These are phyloP conservation scores for Naematelia aurantialba DNA, from an alignment of 768 basidiomycete species.

Conservation along the genomic window DNA sequence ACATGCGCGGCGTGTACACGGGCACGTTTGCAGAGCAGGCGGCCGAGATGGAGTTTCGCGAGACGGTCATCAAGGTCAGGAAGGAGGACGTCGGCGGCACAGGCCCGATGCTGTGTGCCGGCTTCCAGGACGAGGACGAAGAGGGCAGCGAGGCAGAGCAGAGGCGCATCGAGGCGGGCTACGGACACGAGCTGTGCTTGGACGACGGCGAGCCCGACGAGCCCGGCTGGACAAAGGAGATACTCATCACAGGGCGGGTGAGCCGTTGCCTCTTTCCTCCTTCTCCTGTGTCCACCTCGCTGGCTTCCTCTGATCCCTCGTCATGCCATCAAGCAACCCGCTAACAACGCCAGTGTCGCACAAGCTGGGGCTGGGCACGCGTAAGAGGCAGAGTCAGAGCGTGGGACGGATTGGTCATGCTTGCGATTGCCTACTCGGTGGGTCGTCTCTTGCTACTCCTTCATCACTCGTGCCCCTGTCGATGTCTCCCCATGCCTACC, in stretches of 20 bases:
- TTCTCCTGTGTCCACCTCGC: not conserved
- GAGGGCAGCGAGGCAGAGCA: slow-evolving; percentile 24
- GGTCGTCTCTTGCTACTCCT: slow-evolving; percentile 10
- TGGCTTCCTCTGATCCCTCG: too few species aligned
- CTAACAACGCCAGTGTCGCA: slow-evolving; percentile 22
- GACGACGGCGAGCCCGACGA: slow-evolving; percentile 33
- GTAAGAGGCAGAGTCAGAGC: slow-evolving; percentile 41
- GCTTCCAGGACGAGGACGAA: slow-evolving; percentile 25
- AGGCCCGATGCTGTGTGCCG: slow-evolving; percentile 36
- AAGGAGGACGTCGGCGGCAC: slow-evolving; percentile 42
- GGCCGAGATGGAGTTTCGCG: slow-evolving; percentile 36
- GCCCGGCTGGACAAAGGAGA: slow-evolving; percentile 50
- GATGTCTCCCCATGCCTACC: too few species aligned
- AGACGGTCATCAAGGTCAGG: slow-evolving; percentile 41
- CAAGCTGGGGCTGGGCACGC: slow-evolving; percentile 40
- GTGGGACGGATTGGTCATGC: slow-evolving; percentile 47
- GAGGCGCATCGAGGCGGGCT: slow-evolving; percentile 26
- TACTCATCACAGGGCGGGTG: slow-evolving; percentile 37
- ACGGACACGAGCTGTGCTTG: slow-evolving; percentile 35
- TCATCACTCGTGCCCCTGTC: not conserved
- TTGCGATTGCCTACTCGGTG: slow-evolving; percentile 34
- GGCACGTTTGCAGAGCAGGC: slow-evolving; percentile 41
- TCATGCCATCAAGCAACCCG: too few species aligned
- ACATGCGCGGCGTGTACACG: slow-evolving; percentile 43
- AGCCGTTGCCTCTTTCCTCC: slow-evolving; percentile 1